phyloP scores from a whole-genome alignment of 2,329 filamentous ascomycete genomes.

The Cladosporium sp. region DNA sequence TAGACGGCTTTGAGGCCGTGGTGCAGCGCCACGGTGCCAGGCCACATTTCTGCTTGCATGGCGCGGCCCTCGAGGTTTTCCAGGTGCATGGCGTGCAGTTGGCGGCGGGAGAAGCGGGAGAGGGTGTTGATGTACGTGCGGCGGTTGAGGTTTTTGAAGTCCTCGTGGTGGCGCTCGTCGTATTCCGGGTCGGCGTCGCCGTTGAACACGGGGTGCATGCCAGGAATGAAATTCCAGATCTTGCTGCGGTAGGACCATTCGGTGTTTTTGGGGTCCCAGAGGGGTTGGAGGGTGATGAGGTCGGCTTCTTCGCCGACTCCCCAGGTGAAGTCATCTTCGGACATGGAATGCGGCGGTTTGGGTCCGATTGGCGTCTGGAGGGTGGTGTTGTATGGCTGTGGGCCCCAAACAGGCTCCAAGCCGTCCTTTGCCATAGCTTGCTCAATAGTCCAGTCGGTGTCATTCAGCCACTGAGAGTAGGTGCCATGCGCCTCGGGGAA shows the following conservation, averaged over 20 bases:
- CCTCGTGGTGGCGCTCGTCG: conserved; percentile 49
- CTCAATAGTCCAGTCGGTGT: conserved; percentile 39
- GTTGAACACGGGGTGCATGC: conserved; percentile 74
- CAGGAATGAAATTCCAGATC: conserved; percentile 46
- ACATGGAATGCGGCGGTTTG: conserved; percentile 64
- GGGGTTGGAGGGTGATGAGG: conserved; percentile 83
- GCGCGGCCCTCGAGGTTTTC: conserved; percentile 85
- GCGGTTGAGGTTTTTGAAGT: conserved; percentile 54
- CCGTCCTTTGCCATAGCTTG: conserved; percentile 35
- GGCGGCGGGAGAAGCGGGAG: conserved; percentile 72
- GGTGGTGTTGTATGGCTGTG: conserved; percentile 62
- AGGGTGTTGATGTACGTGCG: conserved; percentile 87
- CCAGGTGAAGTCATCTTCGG: conserved; percentile 80
- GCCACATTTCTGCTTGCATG: conserved; percentile 97
- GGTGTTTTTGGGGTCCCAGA: conserved; percentile 85
- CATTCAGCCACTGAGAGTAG: conserved; percentile 43
- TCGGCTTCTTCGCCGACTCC: conserved; percentile 89
- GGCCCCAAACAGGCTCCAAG: conserved; percentile 74
- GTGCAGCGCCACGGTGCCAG: conserved; percentile 78
- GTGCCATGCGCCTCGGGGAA: conserved; percentile 49
- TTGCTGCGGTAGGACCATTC: conserved; percentile 62
- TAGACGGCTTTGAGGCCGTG: conserved; percentile 92
- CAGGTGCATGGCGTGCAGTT: conserved; percentile 83
- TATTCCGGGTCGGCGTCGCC: conserved; percentile 53
- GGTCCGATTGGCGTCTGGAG: conserved; percentile 76